Conservation (phyloP, 2,329 filamentous ascomycete genomes). For the Pestalotiopsis sp. region DNA sequence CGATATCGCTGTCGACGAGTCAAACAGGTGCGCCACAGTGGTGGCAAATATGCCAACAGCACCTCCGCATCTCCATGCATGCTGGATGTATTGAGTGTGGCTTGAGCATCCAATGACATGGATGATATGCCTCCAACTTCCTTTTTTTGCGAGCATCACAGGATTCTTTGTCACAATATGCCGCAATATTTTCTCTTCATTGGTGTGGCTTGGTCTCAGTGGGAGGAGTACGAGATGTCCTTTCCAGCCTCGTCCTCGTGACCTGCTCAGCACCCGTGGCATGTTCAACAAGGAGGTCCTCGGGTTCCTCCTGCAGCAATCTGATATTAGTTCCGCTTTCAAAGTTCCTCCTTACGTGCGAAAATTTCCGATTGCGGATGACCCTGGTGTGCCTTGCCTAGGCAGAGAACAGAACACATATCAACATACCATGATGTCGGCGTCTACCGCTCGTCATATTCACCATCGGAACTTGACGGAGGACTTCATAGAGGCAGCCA, state of each 20-base stretch:
- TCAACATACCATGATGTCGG: too few relatives aligned
- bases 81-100: slow-evolving; percentile 7
- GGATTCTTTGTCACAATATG: neutral
- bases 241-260: neutral
- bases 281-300: too few relatives aligned
- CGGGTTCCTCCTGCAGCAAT: neutral
- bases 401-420: too few relatives aligned
- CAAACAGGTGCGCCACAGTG: neutral
- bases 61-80: neutral
- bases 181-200: neutral
- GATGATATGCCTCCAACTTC: neutral
- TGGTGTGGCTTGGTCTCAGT: neutral
- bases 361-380: neutral
- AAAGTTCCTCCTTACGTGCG: neutral
- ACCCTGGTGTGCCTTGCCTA: neutral
- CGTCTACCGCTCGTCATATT: neutral
- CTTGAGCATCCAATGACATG: neutral
- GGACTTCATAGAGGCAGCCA: neutral
- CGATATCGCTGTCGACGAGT: neutral
- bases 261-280: neutral
- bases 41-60: neutral
- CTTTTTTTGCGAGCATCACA: neutral
- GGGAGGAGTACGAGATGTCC: neutral
- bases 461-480: neutral
- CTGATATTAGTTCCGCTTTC: neutral